Evolutionary conservation across 352 stramenopile genomes (phyloP).

Genomic region (Globisporangium sylvaticum): DNA sequence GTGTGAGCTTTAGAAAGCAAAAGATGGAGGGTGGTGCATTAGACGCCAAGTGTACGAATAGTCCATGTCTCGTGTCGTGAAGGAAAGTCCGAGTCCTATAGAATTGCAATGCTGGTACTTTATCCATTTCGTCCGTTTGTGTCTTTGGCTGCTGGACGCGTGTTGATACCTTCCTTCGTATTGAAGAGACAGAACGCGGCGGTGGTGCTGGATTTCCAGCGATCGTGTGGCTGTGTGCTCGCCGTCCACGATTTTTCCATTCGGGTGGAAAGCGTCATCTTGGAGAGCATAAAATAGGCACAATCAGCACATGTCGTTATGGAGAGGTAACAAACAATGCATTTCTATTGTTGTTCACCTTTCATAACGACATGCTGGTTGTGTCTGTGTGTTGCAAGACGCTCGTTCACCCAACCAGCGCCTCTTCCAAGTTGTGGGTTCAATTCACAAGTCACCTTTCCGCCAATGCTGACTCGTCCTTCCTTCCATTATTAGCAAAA

Average conservation of each 20-base stretch:
- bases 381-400: too few relatives aligned
- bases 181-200: neutral
- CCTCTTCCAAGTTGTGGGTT: neutral
- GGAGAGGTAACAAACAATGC: too few relatives aligned
- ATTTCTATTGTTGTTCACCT: too few relatives aligned
- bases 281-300: neutral
- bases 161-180: neutral
- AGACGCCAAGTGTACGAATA: neutral
- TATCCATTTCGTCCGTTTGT: neutral
- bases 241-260: neutral
- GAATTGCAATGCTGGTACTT: neutral
- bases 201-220: neutral
- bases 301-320: neutral
- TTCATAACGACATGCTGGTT: too few relatives aligned
- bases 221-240: neutral
- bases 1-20: neutral
- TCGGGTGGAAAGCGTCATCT: neutral
- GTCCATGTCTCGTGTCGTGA: neutral
- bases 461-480: neutral
- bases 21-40: neutral
- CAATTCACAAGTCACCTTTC: neutral
- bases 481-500: neutral
- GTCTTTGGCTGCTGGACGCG: neutral
- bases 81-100: neutral
- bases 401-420: neutral